phyloP scores from a whole-genome alignment of 140 eudicot genomes.

The Cichorium intybus region DNA sequence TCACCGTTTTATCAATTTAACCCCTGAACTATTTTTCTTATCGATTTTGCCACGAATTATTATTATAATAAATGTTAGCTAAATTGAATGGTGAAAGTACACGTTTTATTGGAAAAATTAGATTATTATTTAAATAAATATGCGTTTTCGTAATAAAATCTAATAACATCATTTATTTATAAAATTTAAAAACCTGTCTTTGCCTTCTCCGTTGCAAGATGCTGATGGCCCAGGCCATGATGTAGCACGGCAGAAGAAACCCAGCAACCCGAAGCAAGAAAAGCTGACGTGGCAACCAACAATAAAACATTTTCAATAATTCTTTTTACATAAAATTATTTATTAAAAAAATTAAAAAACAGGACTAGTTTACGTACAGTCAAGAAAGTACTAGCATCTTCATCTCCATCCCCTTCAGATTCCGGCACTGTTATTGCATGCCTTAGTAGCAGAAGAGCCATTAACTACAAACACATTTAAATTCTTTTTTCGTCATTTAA shows the following conservation, averaged over 20 bases:
- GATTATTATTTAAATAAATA: too few species aligned
- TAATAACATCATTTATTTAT: too few species aligned
- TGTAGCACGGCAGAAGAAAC: constrained; percentile 91
- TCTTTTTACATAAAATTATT: neutral
- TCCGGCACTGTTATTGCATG: constrained; percentile 77
- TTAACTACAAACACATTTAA: constrained; percentile 69
- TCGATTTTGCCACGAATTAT: too few species aligned
- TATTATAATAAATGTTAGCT: too few species aligned
- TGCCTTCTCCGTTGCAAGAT: constrained; percentile 92
- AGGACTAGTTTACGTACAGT: constrained; percentile 45
- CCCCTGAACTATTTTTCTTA: too few species aligned
- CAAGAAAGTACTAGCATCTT: constrained; percentile 71
- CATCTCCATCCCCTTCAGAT: constrained; percentile 72
- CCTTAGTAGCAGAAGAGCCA: constrained; percentile 83
- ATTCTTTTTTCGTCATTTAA: too few species aligned
- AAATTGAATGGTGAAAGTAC: too few species aligned
- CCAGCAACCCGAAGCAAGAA: constrained; percentile 86
- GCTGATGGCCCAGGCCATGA: constrained; percentile 93
- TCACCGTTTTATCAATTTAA: too few species aligned
- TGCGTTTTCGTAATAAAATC: too few species aligned
- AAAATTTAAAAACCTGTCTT: constrained; percentile 65
- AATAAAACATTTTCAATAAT: neutral
- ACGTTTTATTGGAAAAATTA: too few species aligned
- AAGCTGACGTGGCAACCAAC: too few species aligned
- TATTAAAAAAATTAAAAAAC: neutral